phyloP scores from a whole-genome alignment of 176 grass and related monocot species.

The Pontederia crassipes region DNA sequence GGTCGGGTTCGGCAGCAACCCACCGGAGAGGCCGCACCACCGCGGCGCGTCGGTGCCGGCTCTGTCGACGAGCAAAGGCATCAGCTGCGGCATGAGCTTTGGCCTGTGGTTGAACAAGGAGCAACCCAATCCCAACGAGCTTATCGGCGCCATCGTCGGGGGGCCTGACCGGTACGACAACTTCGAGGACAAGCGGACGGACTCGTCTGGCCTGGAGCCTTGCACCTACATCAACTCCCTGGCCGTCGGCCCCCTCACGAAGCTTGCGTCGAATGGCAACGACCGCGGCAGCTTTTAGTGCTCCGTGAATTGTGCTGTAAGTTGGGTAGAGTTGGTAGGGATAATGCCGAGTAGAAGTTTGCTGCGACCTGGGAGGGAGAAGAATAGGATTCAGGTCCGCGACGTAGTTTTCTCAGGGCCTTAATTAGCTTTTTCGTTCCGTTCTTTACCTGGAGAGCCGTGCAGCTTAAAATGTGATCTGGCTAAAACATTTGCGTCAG shows the following conservation, averaged over 20 bases:
- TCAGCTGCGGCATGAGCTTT: slow-evolving; percentile 82
- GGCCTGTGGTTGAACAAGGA: slow-evolving; percentile 46
- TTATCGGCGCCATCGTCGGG: slow-evolving; percentile 85
- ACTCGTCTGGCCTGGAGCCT: slow-evolving; percentile 51
- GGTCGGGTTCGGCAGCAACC: slow-evolving; percentile 55
- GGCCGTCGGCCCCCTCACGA: slow-evolving; percentile 70
- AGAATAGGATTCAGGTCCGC: too few species aligned
- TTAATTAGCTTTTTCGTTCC: too few species aligned
- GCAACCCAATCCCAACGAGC: slow-evolving; percentile 59
- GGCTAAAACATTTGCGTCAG: too few species aligned
- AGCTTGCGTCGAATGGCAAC: slow-evolving; percentile 31
- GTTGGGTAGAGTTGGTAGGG: too few species aligned
- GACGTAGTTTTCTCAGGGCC: too few species aligned
- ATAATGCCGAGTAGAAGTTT: too few species aligned
- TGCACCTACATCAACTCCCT: slow-evolving; percentile 92
- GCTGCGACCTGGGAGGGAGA: too few species aligned
- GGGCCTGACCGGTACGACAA: slow-evolving; percentile 55
- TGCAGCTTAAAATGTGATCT: too few species aligned
- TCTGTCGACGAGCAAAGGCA: slow-evolving; percentile 2
- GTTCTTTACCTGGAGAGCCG: too few species aligned
- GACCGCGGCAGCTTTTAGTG: too few species aligned
- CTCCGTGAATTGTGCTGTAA: too few species aligned
- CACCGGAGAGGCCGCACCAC: slow-evolving; percentile 76
- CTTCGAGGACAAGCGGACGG: slow-evolving; percentile 52
- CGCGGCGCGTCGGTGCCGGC: slow-evolving; percentile 62